phyloP scores from a whole-genome alignment of 768 basidiomycete species.

The Mycena chlorophos region DNA sequence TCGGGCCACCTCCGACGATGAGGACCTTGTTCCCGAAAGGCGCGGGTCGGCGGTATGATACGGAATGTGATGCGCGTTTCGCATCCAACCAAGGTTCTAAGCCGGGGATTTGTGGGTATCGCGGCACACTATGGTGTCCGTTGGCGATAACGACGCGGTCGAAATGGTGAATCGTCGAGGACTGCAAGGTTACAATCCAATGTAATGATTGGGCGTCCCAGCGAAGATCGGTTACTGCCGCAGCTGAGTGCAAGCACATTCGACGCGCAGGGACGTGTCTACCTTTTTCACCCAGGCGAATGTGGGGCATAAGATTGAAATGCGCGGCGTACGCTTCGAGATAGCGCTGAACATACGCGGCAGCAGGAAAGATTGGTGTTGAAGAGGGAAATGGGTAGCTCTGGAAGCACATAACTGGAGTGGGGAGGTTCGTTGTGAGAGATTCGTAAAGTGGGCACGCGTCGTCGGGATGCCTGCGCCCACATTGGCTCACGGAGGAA shows the following conservation, averaged over 20 bases:
- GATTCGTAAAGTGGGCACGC: conserved; percentile 72
- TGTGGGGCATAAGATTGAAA: conserved; percentile 60
- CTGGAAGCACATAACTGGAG: conserved; percentile 72
- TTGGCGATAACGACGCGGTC: conserved; percentile 76
- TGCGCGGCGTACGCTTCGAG: conserved; percentile 62
- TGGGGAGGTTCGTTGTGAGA: conserved; percentile 79
- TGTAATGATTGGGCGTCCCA: conserved; percentile 40
- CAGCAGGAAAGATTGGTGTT: conserved; percentile 68
- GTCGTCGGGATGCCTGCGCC: conserved; percentile 55
- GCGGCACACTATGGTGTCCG: conserved; percentile 70
- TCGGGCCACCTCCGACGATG: conserved; percentile 58
- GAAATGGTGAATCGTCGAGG: conserved; percentile 40
- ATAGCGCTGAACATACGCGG: conserved; percentile 65
- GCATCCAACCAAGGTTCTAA: conserved; percentile 55
- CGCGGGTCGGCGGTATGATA: conserved; percentile 61
- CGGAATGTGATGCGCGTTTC: conserved; percentile 61
- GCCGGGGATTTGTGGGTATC: conserved; percentile 61
- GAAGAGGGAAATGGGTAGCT: conserved; percentile 68
- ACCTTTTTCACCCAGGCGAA: conserved; percentile 35
- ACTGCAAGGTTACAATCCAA: conserved; percentile 55
- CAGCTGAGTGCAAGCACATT: conserved; percentile 47
- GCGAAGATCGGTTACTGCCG: conserved; percentile 48
- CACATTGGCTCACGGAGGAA: background rate
- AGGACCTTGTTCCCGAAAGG: conserved; percentile 45
- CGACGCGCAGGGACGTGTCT: background rate